Evolutionary conservation across 495 filamentous ascomycete species (phyloP).

Genomic region (Penicillium turbatum): DNA sequence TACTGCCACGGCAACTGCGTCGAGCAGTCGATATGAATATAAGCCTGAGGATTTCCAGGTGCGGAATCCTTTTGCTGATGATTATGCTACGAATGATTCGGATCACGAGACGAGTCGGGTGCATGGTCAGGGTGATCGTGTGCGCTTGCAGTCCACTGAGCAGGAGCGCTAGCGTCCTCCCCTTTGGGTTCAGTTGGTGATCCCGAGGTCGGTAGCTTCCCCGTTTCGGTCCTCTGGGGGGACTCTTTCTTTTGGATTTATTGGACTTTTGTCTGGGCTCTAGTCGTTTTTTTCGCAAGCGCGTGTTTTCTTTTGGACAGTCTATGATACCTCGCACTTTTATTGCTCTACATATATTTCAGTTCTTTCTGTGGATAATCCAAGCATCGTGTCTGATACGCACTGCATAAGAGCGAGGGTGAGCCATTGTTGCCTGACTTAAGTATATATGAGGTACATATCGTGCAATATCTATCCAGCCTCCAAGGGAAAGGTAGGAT

Average conservation of each 20-base stretch:
- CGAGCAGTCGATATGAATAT: slow-evolving; percentile 31
- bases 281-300: slow-evolving; percentile 1
- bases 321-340: slow-evolving; percentile 17
- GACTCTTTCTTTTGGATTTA: too few relatives aligned
- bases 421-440: too few relatives aligned
- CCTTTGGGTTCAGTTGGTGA: background rate
- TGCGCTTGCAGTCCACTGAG: slow-evolving; percentile 13
- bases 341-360: background rate
- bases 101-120: slow-evolving; percentile 11
- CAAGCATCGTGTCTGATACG: background rate
- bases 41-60: slow-evolving; percentile 43
- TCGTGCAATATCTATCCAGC: too few relatives aligned
- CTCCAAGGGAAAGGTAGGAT: too few relatives aligned
- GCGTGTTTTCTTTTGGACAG: background rate
- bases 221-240: too few relatives aligned
- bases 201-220: background rate
- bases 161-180: slow-evolving; percentile 11
- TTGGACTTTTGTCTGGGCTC: background rate
- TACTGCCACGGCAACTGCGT: background rate
- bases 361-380: background rate
- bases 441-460: too few relatives aligned
- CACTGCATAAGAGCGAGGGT: background rate
- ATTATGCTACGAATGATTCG: slow-evolving; percentile 21
- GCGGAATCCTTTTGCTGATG: slow-evolving; percentile 46
- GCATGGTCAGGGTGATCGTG: slow-evolving; percentile 1